A percentile compares a stretch with the other conserved stretches of the same genome.
Evolutionary conservation across 352 stramenopile genomes (phyloP).

Genomic region (Blastocystis sp.): DNA sequence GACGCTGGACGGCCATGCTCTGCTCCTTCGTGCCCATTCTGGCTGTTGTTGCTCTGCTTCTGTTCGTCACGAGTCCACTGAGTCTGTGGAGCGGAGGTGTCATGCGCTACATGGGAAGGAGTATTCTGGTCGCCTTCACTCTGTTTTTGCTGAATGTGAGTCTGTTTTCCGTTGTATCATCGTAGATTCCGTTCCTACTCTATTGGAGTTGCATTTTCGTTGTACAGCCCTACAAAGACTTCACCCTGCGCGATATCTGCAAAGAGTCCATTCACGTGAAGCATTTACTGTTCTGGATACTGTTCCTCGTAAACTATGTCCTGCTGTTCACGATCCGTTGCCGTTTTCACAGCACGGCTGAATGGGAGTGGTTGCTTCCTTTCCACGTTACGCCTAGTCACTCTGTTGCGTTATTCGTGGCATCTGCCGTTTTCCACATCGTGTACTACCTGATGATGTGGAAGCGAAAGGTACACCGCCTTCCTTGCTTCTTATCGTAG

Average conservation of each 20-base stretch:
- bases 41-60: not conserved
- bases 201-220: conserved; percentile 6
- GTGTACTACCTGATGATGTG: conserved; percentile 59
- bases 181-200: not conserved
- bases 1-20: not conserved
- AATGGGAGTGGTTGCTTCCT: not conserved
- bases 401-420: not conserved
- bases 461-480: not conserved
- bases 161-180: not conserved
- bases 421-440: not conserved
- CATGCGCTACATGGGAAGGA: not conserved
- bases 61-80: not conserved
- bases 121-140: not conserved
- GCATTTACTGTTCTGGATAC: conserved; percentile 40
- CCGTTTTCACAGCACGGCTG: not conserved
- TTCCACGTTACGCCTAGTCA: not conserved
- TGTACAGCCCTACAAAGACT: conserved; percentile 23
- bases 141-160: conserved; percentile 23
- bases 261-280: conserved; percentile 48
- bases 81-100: not conserved
- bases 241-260: conserved; percentile 4
- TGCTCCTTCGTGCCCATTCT: not conserved
- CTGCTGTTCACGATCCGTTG: not conserved
- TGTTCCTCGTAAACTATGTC: conserved; percentile 25
- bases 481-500: not conserved